Evolutionary conservation across 1,139 yeast genomes (phyloP), one percentile per base, ranked within the genome.

Genomic region (Taphrina betulina): DNA sequence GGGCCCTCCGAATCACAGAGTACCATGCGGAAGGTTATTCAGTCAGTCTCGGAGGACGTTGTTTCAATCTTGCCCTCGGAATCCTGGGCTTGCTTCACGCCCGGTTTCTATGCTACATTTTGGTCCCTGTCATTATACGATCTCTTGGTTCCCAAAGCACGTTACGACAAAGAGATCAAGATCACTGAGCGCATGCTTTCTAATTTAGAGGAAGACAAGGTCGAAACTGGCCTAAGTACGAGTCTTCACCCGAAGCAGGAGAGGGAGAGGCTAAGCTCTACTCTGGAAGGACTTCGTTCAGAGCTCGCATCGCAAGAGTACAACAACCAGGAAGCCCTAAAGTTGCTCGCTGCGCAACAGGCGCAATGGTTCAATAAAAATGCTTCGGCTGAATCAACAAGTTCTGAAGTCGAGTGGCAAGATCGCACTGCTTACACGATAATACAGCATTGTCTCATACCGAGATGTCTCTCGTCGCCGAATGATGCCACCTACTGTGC

Each of bases 51-150:
- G 7, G 31, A 26, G 31, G 16, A 22, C 14, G 19, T 19, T 23
- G 3, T 7, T 2, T 14, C 22, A 1, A 16, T 36, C 35, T 16
- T 31, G 14, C 34, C 34, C 16, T 14, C 51, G 23, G 43, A 14
- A 10, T 19, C 34, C 3, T 35, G 31, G 31, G 10, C 12, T 12
- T 26, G 31, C 31, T 26, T 26, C 12, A 26, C 75, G 1, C 70
- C 73, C 4, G 74, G 72, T 0, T 71, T 87, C 37, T 85, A 76
- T 65, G 71, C 74, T 1, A 72, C 78, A 0, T 90, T 89, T 65
- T 90, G 96, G 96, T 79, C 75, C 61, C 72, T 85, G 24, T 75
- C 84, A 0, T 71, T 88, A n/a, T 82, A 84, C 65, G 96, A 90
- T 63, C 78, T 90, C 28, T 78, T 79, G 59, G 84, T 71, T 65